Conservation (phyloP, 2,329 filamentous ascomycete species). For the Podosphaera fusca region DNA sequence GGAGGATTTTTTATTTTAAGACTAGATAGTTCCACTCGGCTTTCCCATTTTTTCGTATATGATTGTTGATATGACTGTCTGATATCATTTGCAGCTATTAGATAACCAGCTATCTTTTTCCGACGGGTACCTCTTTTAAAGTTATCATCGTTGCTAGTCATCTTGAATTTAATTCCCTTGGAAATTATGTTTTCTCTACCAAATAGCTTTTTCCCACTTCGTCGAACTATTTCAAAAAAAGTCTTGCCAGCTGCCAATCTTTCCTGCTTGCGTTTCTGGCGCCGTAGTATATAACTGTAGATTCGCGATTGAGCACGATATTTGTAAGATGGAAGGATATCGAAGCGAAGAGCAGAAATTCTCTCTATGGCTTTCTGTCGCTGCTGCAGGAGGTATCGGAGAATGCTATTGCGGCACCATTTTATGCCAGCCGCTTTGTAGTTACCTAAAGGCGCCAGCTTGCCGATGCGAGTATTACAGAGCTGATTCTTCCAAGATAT, state of each 20-base stretch:
- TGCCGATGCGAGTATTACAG: background rate
- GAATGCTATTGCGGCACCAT: constrained; percentile 25
- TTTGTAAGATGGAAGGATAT: constrained; percentile 48
- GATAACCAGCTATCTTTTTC: constrained; percentile 51
- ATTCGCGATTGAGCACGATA: constrained; percentile 52
- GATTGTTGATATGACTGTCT: constrained; percentile 41
- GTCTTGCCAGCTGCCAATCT: constrained; percentile 18
- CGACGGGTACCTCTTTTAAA: constrained; percentile 46
- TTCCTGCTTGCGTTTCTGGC: constrained; percentile 31
- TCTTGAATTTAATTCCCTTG: constrained; percentile 11
- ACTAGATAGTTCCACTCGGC: constrained; percentile 20
- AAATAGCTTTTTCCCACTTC: constrained; percentile 15
- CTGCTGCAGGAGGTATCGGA: constrained; percentile 48
- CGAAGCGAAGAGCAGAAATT: constrained; percentile 48
- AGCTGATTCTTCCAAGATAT: background rate
- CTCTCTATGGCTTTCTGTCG: constrained; percentile 36
- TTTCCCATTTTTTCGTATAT: constrained; percentile 23
- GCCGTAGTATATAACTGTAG: constrained; percentile 47
- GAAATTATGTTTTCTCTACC: constrained; percentile 18
- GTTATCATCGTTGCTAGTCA: constrained; percentile 16
- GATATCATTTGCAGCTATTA: constrained; percentile 49
- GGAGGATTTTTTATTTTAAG: constrained; percentile 33
- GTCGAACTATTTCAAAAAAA: constrained; percentile 10
- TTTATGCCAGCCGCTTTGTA: constrained; percentile 12
- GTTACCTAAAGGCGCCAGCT: constrained; percentile 13